These are phyloP conservation scores for Rhamnella rubrinervis DNA, from an alignment of 331 rosid genomes.

Conservation along the genomic window DNA sequence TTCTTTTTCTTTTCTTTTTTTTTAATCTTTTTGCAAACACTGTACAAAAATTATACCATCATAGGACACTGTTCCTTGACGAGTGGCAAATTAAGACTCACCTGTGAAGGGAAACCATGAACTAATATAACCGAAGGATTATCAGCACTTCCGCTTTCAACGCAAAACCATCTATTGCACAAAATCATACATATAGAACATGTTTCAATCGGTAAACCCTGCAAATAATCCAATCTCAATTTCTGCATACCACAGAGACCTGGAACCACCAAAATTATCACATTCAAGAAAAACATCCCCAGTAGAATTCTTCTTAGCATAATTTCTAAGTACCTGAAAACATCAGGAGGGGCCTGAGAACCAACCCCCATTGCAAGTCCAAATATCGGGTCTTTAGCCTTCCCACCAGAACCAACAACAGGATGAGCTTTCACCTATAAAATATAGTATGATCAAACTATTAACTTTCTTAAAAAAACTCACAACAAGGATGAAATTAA, in stretches of 20 bases:
- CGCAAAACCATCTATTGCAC: slow-evolving; percentile 90
- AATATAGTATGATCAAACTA: slow-evolving; percentile 4
- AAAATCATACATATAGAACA: slow-evolving; percentile 53
- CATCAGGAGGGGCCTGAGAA: slow-evolving; percentile 63
- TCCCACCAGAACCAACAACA: slow-evolving; percentile 55
- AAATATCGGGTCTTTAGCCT: slow-evolving; percentile 88
- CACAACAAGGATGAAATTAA: background rate
- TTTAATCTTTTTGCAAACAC: no score
- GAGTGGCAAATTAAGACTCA: slow-evolving; percentile 22
- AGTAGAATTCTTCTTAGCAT: slow-evolving; percentile 4
- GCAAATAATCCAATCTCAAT: slow-evolving; percentile 40
- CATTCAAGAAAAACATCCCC: background rate
- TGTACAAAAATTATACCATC: no score
- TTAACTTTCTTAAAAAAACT: background rate
- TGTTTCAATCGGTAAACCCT: slow-evolving; percentile 48
- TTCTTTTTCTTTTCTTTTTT: no score
- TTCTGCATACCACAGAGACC: slow-evolving; percentile 24
- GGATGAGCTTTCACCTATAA: slow-evolving; percentile 67
- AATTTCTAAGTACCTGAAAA: slow-evolving; percentile 54
- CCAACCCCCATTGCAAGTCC: slow-evolving; percentile 74
- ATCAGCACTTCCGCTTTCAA: slow-evolving; percentile 73
- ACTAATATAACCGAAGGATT: slow-evolving; percentile 73
- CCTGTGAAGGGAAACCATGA: slow-evolving; percentile 97
- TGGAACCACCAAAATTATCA: slow-evolving; percentile 3
- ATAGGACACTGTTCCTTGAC: slow-evolving; percentile 3